phyloP scores from a whole-genome alignment of 1,284 basidiomycete species.

The Boletus smithii region DNA sequence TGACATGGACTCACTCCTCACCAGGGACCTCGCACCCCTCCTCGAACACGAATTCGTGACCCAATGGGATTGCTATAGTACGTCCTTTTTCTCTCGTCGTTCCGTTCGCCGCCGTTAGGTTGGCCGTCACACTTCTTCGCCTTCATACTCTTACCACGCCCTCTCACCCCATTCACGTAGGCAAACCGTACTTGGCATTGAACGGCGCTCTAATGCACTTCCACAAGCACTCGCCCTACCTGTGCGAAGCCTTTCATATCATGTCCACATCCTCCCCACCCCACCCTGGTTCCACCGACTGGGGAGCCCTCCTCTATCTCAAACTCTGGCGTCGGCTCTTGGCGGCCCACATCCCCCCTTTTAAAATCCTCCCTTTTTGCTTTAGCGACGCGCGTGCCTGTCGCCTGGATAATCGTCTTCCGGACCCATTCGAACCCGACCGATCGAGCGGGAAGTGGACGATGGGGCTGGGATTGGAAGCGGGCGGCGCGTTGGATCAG shows the following conservation, averaged over 20 bases:
- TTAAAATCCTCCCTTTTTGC: slow-evolving; percentile 90
- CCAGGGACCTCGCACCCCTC: slow-evolving; percentile 77
- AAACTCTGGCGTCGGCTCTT: slow-evolving; percentile 87
- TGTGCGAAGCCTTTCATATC: slow-evolving; percentile 91
- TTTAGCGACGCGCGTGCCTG: slow-evolving; percentile 88
- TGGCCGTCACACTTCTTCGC: background rate
- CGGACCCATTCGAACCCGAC: slow-evolving; percentile 71
- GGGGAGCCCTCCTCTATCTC: slow-evolving; percentile 87
- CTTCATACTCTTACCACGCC: too few species aligned
- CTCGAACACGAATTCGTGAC: slow-evolving; percentile 92
- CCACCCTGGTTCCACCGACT: slow-evolving; percentile 77
- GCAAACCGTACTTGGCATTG: slow-evolving; percentile 83
- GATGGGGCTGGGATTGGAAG: slow-evolving; percentile 55
- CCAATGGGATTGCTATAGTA: slow-evolving; percentile 96
- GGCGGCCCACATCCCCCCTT: slow-evolving; percentile 68
- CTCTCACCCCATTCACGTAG: slow-evolving; percentile 36
- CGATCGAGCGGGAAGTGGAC: slow-evolving; percentile 48
- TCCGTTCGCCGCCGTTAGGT: background rate
- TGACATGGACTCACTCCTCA: slow-evolving; percentile 92
- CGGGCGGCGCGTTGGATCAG: slow-evolving; percentile 63
- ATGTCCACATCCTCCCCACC: slow-evolving; percentile 77
- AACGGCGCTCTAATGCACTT: slow-evolving; percentile 96
- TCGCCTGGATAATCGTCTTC: slow-evolving; percentile 85
- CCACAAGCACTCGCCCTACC: slow-evolving; percentile 82
- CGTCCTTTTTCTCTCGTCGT: slow-evolving; percentile 26